Base-by-base conservation (phyloP, 2,329 filamentous ascomycete genomes). In the Aphanocladium album region DNA sequence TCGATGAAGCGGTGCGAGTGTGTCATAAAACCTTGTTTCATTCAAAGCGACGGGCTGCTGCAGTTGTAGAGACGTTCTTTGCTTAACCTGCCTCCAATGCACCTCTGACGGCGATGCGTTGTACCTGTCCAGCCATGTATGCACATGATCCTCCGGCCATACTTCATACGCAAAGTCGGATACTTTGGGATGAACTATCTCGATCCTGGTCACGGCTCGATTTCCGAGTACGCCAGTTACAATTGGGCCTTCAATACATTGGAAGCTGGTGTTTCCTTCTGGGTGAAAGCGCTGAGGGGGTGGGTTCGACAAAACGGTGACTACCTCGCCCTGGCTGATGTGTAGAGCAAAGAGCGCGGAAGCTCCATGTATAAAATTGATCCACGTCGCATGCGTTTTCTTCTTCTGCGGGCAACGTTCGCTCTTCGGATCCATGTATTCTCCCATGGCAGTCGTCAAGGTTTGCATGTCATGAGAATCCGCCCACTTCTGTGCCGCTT, bases 261-360 rank as follows among this genome's bases (percentile, higher is more conserved):
- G 64, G 16, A 62, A 62, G 1, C 57, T 64, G 0, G 62, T 62
- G 50, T 33, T 47, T 12, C 66, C 62, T 1, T 55, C 47, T 6
- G 64, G 66, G 21, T 67, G 58, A 9, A 66, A 62, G 43, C 60
- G 37, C 1, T 61, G n/a, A 1, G 66, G 66, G 1, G 65, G 66
- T 2, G 65, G 66, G 0, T 63, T 63, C 0, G 35, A 46, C 43
- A 21, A 25, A 46, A 46, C 43, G 43, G 43, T 68, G 30, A 30
- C 63, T 0, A 56, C 1, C 5, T 67, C 61, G 23, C 58, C 64
- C n/a, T 41, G 39, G 1, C 60, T 61, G 12, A 64, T 60, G 2
- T 51, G 54, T 54, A 60, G 62, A 16, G 66, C 55, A 54, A 67
- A 68, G 5, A 68, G 19, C 1, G 58, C 61, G 3, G 66, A 67